Base-by-base conservation (phyloP, 78 protist genomes). In the Isochrysis galbana region DNA sequence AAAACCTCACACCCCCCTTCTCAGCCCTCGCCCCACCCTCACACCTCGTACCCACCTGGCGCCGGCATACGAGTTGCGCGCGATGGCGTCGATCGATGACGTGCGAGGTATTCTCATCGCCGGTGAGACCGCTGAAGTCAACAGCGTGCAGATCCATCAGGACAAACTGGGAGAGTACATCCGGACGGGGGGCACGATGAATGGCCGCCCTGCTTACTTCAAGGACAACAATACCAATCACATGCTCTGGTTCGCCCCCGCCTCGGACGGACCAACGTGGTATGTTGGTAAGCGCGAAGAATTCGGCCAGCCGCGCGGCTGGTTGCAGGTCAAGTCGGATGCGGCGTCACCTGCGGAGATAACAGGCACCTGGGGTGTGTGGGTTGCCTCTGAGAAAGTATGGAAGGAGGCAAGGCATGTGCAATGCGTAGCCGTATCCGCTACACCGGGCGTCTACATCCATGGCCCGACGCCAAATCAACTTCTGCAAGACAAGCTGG, bases 161-260 rank as follows among this genome's bases (percentile, higher is more conserved):
- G 80, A 70, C 11, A 70, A 70, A 41, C 80, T 70, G 39, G 80
- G 80, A 17, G 80, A 70, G 39, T 70, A 70, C 39, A 34, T 34
- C 41, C 80, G 80, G n/a, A 70, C 80, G n/a, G 80, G 80, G 45
- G 80, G 80, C 39, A 29, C 36, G 80, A 21, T 34, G 41, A 21
- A 70, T 21, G 80, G 80, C 11, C 80, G 80, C 45, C 80, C 80
- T 3, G 80, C 80, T 36, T 70, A 70, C 80, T 19, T 19, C n/a
- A 70, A 70, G 80, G 80, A 70, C 80, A 70, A 70, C 80, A 70
- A 70, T 41, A 70, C 80, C 41, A 70, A 70, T 41, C 80, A 70
- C 80, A 70, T 70, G 80, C 36, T 70, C 44, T 70, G 80, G 80
- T 70, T 70, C 39, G 2, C 41, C 29, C 21, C 2, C 1, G 80